Percentiles rank a stretch among this genome's conserved stretches.
These are phyloP conservation scores for Aureoboletus auriporus DNA, from an alignment of 768 basidiomycete genomes.

Conservation along the genomic window DNA sequence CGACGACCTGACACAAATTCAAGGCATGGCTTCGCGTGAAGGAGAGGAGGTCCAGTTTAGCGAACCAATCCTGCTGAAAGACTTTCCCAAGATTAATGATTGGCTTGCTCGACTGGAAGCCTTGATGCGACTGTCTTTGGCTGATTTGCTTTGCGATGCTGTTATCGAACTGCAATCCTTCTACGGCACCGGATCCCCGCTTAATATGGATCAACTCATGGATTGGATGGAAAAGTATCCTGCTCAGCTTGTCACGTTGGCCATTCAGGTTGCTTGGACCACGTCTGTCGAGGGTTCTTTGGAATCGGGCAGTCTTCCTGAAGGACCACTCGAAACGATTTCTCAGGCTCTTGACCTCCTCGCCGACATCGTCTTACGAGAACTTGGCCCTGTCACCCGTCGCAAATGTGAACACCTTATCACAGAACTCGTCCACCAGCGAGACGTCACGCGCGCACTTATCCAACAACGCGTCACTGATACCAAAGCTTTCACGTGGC, in stretches of 20 bases:
- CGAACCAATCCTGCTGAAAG: slow-evolving; percentile 80
- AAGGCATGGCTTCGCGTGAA: slow-evolving; percentile 92
- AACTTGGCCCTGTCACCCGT: slow-evolving; percentile 85
- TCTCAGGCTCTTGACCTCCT: slow-evolving; percentile 85
- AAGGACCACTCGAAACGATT: slow-evolving; percentile 68
- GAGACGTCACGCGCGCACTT: slow-evolving; percentile 87
- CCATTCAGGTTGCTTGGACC: slow-evolving; percentile 95
- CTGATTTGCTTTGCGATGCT: slow-evolving; percentile 73
- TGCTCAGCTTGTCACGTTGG: slow-evolving; percentile 94
- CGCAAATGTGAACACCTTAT: slow-evolving; percentile 98
- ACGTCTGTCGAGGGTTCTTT: slow-evolving; percentile 71
- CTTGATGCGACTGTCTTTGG: slow-evolving; percentile 89
- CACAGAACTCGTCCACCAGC: slow-evolving; percentile 96
- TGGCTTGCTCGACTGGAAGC: slow-evolving; percentile 92
- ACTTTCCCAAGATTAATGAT: slow-evolving; percentile 97
- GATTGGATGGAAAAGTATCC: slow-evolving; percentile 93
- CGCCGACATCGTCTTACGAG: slow-evolving; percentile 93
- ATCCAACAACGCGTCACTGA: slow-evolving; percentile 62
- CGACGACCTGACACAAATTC: slow-evolving; percentile 82
- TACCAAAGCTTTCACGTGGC: slow-evolving; percentile 80
- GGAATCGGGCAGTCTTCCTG: slow-evolving; percentile 50
- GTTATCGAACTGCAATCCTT: slow-evolving; percentile 78
- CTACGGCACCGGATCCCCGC: slow-evolving; percentile 60
- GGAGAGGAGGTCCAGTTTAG: slow-evolving; percentile 90
- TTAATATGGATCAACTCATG: slow-evolving; percentile 71